Base-by-base conservation (phyloP, 1,284 basidiomycete genomes). In the Ganoderma resinaceum region DNA sequence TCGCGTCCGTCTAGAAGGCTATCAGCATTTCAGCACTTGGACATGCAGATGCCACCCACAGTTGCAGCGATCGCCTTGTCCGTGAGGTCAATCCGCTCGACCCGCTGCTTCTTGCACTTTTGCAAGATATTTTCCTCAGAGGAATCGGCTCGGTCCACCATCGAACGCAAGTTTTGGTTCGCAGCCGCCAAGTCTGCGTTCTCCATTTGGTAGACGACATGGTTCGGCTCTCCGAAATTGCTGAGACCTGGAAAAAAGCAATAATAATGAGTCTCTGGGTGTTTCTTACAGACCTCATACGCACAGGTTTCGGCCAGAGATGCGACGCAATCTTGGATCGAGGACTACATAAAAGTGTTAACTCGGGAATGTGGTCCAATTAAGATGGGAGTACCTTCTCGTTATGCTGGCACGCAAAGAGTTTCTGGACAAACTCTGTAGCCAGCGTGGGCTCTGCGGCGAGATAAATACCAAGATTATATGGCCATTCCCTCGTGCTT, bases 351-450 rank as follows among this genome's bases (percentile, higher is more conserved):
- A 38, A 49, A 16, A 7, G 3, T 2, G 53, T 59, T 12, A 55
- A 29, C 9, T n/a, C 29, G 33, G 6, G 6, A 2, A 40, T 14
- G 4, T 12, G 35, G 18, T 23, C n/a, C 16, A 11, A 23, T 59
- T 0, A 1, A 57, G 53, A 8, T n/a, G 20, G 58, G 38, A 35
- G 65, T 63, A 88, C 89, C 82, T 91, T 91, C 78, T 91, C 90
- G 70, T 91, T 89, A 61, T 89, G 84, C 74, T 92, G 91, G 71
- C 90, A 92, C 4, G 76, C 81, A 67, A 93, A 88, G 0, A 92
- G 74, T 20, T 81, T 83, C 73, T 83, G 78, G 7, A 91, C 70
- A 23, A 91, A 78, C 29, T 83, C 80, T 4, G 85, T 80, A 0
- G 84, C 82, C 40, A 90, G 77, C 0, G 82, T 85, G 20, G 88